phyloP scores from a whole-genome alignment of 441 rosid species.

The Raphanus hybrid region DNA sequence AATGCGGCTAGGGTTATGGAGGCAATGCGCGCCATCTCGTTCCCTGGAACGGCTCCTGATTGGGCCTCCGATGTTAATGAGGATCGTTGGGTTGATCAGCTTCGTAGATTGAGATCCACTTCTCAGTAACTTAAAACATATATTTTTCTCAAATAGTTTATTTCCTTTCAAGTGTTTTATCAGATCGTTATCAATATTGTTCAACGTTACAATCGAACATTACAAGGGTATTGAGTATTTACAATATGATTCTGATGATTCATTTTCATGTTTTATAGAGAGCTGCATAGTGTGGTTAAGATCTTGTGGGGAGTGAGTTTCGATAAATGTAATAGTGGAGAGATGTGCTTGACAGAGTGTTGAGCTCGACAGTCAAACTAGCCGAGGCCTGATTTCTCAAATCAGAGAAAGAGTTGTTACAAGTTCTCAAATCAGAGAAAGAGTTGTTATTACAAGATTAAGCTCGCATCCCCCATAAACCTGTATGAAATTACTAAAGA shows the following conservation, averaged over 20 bases:
- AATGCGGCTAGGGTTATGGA: constrained; percentile 70
- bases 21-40: constrained; percentile 84
- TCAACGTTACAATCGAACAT: background rate
- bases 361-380: background rate
- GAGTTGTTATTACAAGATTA: background rate
- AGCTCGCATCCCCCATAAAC: background rate
- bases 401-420: no score
- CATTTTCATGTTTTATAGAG: background rate
- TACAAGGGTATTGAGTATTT: background rate
- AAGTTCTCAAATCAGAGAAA: background rate
- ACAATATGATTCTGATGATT: background rate
- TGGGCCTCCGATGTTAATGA: constrained; percentile 72
- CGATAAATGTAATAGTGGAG: no score
- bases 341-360: no score
- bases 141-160: background rate
- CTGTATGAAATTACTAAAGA: background rate
- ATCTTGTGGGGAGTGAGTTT: no score
- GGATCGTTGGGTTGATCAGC: constrained; percentile 76
- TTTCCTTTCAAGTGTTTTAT: constrained; percentile 4
- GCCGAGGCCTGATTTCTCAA: background rate
- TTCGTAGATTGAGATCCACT: constrained; percentile 53
- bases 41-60: constrained; percentile 70
- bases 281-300: background rate
- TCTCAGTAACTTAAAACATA: constrained; percentile 28
- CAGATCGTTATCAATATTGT: constrained; percentile 2